A percentile compares a stretch with the other conserved stretches of the same genome.
Conservation (phyloP, 2,329 filamentous ascomycete species). For the Curvularia lunata region DNA sequence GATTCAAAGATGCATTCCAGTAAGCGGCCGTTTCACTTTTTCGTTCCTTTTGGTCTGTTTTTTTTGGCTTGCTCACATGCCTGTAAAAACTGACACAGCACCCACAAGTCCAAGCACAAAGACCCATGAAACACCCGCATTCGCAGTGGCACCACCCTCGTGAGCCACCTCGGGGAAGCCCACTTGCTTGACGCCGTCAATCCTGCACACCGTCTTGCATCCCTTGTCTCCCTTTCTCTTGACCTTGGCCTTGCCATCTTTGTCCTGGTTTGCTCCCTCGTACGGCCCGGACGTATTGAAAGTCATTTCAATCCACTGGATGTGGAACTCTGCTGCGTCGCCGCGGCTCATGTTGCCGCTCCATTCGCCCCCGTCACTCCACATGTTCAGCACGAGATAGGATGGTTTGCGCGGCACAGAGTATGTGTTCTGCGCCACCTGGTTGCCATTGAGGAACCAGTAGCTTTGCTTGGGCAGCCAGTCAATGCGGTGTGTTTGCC, state of each 20-base stretch:
- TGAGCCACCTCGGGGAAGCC: conserved; percentile 46
- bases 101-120: conserved; percentile 31
- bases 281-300: conserved; percentile 54
- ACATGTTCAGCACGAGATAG: conserved; percentile 64
- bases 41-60: not conserved
- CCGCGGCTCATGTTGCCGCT: conserved; percentile 63
- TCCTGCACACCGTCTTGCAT: conserved; percentile 47
- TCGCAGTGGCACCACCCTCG: conserved; percentile 22
- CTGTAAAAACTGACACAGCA: conserved; percentile 21
- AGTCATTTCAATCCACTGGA: conserved; percentile 68
- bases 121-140: conserved; percentile 36
- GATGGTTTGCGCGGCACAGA: conserved; percentile 62
- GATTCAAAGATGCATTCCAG: not conserved
- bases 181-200: conserved; percentile 44
- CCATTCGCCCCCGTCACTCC: conserved; percentile 67
- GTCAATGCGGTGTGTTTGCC: conserved; percentile 66
- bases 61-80: not conserved
- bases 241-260: conserved; percentile 17
- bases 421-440: conserved; percentile 61
- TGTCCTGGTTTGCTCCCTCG: conserved; percentile 29
- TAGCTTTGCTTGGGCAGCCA: conserved; percentile 62
- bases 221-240: conserved; percentile 35
- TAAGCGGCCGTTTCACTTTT: not conserved
- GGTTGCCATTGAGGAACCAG: conserved; percentile 63
- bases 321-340: conserved; percentile 61